These are phyloP conservation scores for Agrostemma githago DNA, from an alignment of 148 eudicot species.

Conservation along the genomic window DNA sequence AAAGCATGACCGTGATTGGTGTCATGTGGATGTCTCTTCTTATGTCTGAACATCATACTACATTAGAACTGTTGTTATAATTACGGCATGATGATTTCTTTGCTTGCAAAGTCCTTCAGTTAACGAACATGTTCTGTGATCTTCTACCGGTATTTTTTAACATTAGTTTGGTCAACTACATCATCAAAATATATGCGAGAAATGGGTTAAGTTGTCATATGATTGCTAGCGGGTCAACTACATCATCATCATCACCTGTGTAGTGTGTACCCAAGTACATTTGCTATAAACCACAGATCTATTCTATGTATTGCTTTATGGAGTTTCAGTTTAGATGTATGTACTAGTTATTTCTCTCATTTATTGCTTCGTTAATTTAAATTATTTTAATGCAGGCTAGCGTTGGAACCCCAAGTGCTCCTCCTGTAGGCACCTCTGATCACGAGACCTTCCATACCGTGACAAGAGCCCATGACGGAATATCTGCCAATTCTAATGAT, in stretches of 20 bases:
- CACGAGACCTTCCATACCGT: slow-evolving; percentile 34
- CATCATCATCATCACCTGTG: not conserved
- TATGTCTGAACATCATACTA: too few species aligned
- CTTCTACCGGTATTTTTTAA: not conserved
- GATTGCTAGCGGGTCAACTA: not conserved
- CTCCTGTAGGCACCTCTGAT: slow-evolving; percentile 49
- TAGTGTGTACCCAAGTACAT: not conserved
- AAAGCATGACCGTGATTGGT: not conserved
- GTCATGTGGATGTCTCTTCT: too few species aligned
- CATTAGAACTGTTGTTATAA: not conserved
- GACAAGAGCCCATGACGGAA: slow-evolving; percentile 19
- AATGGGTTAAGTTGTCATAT: not conserved
- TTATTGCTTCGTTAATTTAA: not conserved
- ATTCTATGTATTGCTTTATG: not conserved
- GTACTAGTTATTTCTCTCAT: not conserved
- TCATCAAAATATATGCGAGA: not conserved
- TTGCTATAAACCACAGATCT: not conserved
- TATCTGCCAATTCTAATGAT: slow-evolving; percentile 24
- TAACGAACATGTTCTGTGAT: not conserved
- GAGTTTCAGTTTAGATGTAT: not conserved
- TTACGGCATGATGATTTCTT: not conserved
- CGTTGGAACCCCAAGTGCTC: slow-evolving; percentile 79
- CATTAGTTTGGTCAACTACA: not conserved
- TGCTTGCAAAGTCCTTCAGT: not conserved
- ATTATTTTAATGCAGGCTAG: slow-evolving; percentile 27